phyloP scores from a whole-genome alignment of 176 grass and related monocot species.

The Cymbopogon citratus region DNA sequence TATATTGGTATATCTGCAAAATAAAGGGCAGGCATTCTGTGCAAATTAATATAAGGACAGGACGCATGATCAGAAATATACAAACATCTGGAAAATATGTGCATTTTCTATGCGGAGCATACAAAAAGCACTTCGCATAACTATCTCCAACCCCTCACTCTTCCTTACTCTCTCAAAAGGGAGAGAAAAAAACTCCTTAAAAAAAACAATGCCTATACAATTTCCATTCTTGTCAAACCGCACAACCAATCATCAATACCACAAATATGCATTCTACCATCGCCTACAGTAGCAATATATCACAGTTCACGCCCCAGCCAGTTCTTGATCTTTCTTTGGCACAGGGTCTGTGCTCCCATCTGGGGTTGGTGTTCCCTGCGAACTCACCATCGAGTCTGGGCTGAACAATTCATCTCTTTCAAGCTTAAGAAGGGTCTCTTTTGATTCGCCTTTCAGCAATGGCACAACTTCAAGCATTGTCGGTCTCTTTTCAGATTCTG shows the following conservation, averaged over 20 bases:
- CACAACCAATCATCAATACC: constrained; percentile 22
- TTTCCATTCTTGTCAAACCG: constrained; percentile 35
- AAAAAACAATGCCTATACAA: constrained; percentile 34
- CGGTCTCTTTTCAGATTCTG: constrained; percentile 58
- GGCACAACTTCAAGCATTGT: constrained; percentile 59
- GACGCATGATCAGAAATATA: constrained; percentile 14
- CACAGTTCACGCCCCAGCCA: neutral
- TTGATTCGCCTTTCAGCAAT: constrained; percentile 58
- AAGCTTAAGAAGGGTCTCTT: constrained; percentile 55
- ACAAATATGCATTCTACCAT: constrained; percentile 5
- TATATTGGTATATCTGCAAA: neutral
- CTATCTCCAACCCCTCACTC: constrained; percentile 14
- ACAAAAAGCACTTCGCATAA: constrained; percentile 37
- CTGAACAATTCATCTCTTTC: constrained; percentile 58
- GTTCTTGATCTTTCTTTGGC: constrained; percentile 18
- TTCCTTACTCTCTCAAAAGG: constrained; percentile 7
- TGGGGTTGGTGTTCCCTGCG: constrained; percentile 33
- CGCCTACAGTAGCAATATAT: constrained; percentile 9
- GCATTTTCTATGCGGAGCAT: constrained; percentile 20
- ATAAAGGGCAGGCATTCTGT: neutral
- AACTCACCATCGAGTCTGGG: constrained; percentile 35
- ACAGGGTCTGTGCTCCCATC: constrained; percentile 33
- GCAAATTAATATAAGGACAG: neutral
- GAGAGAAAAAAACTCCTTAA: neutral
- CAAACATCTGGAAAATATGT: constrained; percentile 20